phyloP scores from a whole-genome alignment of 805 yeast species.

The Scheffersomyces spartinae region DNA sequence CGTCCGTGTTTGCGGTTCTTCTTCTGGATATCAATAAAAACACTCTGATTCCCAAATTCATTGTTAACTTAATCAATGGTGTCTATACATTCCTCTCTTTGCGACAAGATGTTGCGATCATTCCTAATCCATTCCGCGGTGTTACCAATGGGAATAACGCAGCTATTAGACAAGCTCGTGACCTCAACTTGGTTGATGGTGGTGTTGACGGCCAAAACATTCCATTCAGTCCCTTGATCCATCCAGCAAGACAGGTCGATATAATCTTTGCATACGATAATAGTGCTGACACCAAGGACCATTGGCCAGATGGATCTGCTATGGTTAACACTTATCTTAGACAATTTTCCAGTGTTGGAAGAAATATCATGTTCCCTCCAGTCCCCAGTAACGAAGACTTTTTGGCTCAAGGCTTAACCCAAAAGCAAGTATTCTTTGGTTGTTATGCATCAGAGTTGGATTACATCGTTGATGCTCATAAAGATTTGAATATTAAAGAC shows the following conservation, averaged over 20 bases:
- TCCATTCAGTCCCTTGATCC: conserved; percentile 55
- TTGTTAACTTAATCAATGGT: too few species aligned
- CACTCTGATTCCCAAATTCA: too few species aligned
- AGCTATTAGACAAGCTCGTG: conserved; percentile 26
- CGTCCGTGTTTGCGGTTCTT: conserved; percentile 29
- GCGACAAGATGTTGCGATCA: conserved; percentile 12
- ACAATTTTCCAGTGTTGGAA: conserved; percentile 31
- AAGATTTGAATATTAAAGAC: conserved; percentile 5
- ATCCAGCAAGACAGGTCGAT: conserved; percentile 51
- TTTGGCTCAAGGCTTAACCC: conserved; percentile 10
- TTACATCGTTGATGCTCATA: conserved; percentile 5
- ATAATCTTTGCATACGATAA: conserved; percentile 55
- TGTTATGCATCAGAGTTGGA: conserved; percentile 14
- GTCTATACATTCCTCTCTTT: too few species aligned
- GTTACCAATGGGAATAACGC: conserved; percentile 10
- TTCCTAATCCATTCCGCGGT: conserved; percentile 27
- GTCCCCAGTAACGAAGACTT: conserved; percentile 13
- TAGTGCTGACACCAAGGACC: conserved; percentile 47
- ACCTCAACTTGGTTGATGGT: conserved; percentile 59
- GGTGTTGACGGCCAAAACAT: conserved; percentile 69
- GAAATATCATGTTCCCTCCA: conserved; percentile 14
- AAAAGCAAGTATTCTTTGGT: conserved; percentile 16
- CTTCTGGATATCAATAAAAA: too few species aligned
- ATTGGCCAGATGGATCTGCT: conserved; percentile 63
- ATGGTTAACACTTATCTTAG: conserved; percentile 44